A percentile compares a stretch with the other conserved stretches of the same genome.
Evolutionary conservation across 495 filamentous ascomycete genomes (phyloP).

Genomic region (Penicillium subrubescens): DNA sequence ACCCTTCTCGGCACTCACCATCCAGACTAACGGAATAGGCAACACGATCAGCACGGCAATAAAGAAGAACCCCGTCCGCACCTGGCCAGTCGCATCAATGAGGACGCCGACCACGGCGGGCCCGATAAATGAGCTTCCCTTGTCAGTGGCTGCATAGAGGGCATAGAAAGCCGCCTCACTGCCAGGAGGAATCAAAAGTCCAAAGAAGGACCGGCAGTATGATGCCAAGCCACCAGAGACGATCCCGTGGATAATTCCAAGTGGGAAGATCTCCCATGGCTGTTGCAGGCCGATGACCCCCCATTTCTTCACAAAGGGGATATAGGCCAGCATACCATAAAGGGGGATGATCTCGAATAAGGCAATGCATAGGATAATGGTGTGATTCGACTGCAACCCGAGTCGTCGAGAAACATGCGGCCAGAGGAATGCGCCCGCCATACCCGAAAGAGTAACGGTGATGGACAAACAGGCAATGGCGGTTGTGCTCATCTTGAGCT

Average conservation of each 20-base stretch:
- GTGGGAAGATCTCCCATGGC: conserved; percentile 89
- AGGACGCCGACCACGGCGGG: conserved; percentile 85
- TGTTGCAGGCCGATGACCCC: conserved; percentile 81
- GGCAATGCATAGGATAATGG: conserved; percentile 77
- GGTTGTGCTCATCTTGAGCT: conserved; percentile 76
- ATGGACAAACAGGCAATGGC: conserved; percentile 80
- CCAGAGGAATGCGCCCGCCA: conserved; percentile 85
- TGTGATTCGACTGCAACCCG: conserved; percentile 68
- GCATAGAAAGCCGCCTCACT: conserved; percentile 92
- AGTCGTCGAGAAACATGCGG: conserved; percentile 65
- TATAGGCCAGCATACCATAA: conserved; percentile 82
- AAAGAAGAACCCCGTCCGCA: conserved; percentile 88
- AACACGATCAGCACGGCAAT: conserved; percentile 74
- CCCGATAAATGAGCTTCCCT: conserved; percentile 85
- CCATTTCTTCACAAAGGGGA: conserved; percentile 70
- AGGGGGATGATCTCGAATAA: conserved; percentile 86
- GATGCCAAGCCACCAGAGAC: conserved; percentile 81
- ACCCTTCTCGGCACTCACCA: conserved; percentile 80
- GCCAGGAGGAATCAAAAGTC: conserved; percentile 84
- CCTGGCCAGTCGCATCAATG: conserved; percentile 78
- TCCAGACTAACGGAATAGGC: conserved; percentile 75
- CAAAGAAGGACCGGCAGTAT: conserved; percentile 85
- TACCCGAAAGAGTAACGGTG: conserved; percentile 74
- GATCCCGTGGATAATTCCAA: conserved; percentile 81
- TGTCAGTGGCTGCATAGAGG: conserved; percentile 91